Base-by-base conservation (phyloP, 257 asterid genomes). In the Avicennia marina region DNA sequence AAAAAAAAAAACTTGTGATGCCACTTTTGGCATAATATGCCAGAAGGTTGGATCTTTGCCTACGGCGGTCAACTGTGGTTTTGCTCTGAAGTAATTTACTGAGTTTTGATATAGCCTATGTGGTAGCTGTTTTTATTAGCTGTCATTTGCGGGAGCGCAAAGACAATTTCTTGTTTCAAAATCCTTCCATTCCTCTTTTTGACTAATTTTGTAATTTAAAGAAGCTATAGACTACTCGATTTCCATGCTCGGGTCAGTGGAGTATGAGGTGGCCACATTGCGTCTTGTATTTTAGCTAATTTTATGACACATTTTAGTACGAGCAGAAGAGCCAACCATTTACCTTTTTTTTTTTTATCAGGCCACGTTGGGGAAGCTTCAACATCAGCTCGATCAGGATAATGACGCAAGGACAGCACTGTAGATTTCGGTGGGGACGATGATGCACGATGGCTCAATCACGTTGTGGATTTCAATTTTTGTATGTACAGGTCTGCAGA, bases 361-460 rank as follows among this genome's bases (percentile, higher is more conserved):
- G 95, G 60, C 60, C 62, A 58, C 51, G 7, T 34, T 47, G 4
- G 64, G 71, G 52, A 68, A 76, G 70, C 56, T 60, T 25, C 39
- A 34, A 20, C 56, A 64, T 56, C 67, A 34, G 63, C 58, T 57
- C 36, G 74, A 72, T 59, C 74, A 45, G 56, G 70, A 66, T 42
- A 52, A 66, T 47, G 56, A 66, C 32, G 65, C 47, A 24, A 72
- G 71, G 64, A 68, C 63, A 9, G 22, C 64, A 25, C 55, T 75
- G 77, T 81, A 77, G 86, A 68, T 51, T 72, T 64, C 58, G 33
- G 46, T n/a, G 51, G 31, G 22, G 58, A 67, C 55, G 38, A 49
- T 61, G 72, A 43, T 57, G 74, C 72, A 60, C 75, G 22, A 32
- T 68, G 54, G 71, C 81, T 83, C 85, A 75, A 78, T 84, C 89